Evolutionary conservation across 257 asterid genomes (phyloP), one percentile per base, ranked within the genome.

Genomic region (Solanum chmielewskii): DNA sequence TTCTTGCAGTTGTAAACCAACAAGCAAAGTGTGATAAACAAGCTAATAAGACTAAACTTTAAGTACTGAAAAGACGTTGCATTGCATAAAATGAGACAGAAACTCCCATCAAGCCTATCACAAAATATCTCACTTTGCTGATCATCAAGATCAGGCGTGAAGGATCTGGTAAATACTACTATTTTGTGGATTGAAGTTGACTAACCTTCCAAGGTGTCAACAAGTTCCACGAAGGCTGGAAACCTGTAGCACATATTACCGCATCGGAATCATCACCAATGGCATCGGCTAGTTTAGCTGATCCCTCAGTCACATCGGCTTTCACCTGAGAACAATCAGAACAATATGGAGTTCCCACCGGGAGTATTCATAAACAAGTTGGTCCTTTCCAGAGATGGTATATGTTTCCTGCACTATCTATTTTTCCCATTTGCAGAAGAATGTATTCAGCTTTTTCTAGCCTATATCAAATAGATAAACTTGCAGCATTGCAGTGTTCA

Each of bases 221-320:
- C 85, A 95, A 90, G 90, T 97, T 96, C 98, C 94, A 95, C 3
- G 98, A 95, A 86, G 90, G 98, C 78, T 89, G 91, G 89, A 95
- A 97, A 77, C 99, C 99, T 2, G 99, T 94, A 49, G 99, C 97
- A 89, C 99, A 95, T 87, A 97, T 92, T 31, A 97, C 99, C 71
- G 99, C 99, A 85, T 95, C 96, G 12, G 97, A 92, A 92, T 95
- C 98, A 85, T 94, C 93, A 87, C 99, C 94, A 78, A 97, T 94
- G 76, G 95, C 96, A 74, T 95, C 95, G 13, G 97, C 97, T 89
- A 97, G 88, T 89, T 93, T 95, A 20, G 91, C 59, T 64, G 98
- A 88, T 89, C 97, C 98, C 89, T 95, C 98, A 1, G 99, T 97
- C 60, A 97, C 99, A 88, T 97, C 99, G 83, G 99, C 95, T 91